A percentile compares a stretch with the other conserved stretches of the same genome.
phyloP scores from a whole-genome alignment of 495 filamentous ascomycete genomes.

The Xylaria acuta region DNA sequence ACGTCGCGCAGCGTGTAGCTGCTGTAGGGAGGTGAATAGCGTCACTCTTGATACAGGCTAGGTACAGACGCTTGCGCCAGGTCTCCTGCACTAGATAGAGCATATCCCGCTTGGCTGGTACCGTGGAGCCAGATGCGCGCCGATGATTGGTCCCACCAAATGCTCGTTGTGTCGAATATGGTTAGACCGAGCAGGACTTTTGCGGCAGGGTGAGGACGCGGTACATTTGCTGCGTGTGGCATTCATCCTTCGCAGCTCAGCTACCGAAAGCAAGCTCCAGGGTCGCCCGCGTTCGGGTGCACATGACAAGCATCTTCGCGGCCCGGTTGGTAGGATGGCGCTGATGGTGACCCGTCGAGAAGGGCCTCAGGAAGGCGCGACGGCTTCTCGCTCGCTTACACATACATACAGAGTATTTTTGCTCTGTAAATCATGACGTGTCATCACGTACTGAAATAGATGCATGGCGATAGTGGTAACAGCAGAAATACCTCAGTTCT shows the following conservation, averaged over 20 bases:
- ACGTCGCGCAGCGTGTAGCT: conserved; percentile 3
- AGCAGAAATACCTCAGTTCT: conserved; percentile 10
- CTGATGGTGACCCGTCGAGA: conserved; percentile 13
- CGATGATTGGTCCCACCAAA: conserved; percentile 23
- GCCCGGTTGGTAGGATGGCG: conserved; percentile 25
- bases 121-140: neutral
- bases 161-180: conserved; percentile 3
- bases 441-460: conserved; percentile 15
- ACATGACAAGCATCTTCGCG: conserved; percentile 26
- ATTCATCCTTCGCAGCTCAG: conserved; percentile 19
- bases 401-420: neutral
- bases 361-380: conserved; percentile 4
- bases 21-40: conserved; percentile 9
- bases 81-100: conserved; percentile 20
- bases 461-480: neutral
- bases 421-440: conserved; percentile 9
- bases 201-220: conserved; percentile 1
- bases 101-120: conserved; percentile 24
- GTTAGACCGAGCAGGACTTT: conserved; percentile 11
- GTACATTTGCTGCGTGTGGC: conserved; percentile 14
- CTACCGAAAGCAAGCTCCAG: conserved; percentile 18
- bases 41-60: conserved; percentile 11
- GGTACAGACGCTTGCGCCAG: conserved; percentile 1
- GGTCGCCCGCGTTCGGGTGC: conserved; percentile 14
- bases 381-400: conserved; percentile 13